Evolutionary conservation across 345 rosid genomes (phyloP).

Genomic region (Alliaria petiolata): DNA sequence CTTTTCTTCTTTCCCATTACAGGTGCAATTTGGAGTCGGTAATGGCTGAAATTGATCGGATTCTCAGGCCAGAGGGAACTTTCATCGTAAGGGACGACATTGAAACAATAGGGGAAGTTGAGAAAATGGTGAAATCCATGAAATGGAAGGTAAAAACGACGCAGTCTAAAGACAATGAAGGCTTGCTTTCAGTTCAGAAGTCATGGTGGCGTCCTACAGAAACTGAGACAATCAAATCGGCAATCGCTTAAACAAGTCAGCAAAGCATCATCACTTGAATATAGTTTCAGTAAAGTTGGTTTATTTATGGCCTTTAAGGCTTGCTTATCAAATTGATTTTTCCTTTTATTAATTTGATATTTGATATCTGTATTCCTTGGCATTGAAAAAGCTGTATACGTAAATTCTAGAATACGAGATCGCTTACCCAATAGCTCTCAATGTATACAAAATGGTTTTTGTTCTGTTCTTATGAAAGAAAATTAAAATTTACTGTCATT

Average conservation of each 20-base stretch:
- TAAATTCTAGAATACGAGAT: not conserved
- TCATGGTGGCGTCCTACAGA: slow-evolving; percentile 75
- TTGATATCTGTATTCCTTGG: not conserved
- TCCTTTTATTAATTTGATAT: not conserved
- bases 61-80: slow-evolving; percentile 80
- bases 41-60: slow-evolving; percentile 75
- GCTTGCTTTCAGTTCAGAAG: slow-evolving; percentile 60
- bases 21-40: slow-evolving; percentile 66
- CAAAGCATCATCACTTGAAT: slow-evolving; percentile 2
- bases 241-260: slow-evolving; percentile 40
- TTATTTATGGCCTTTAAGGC: not conserved
- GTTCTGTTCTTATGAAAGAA: not conserved
- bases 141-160: slow-evolving; percentile 57
- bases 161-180: slow-evolving; percentile 45
- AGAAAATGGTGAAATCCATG: slow-evolving; percentile 58
- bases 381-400: no score
- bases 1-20: slow-evolving; percentile 11
- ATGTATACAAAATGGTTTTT: not conserved
- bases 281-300: slow-evolving; percentile 9
- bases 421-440: not conserved
- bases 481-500: not conserved
- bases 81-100: slow-evolving; percentile 61
- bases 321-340: slow-evolving; percentile 6
- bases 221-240: slow-evolving; percentile 46
- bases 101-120: slow-evolving; percentile 55